Evolutionary conservation across 73 alveolate species (phyloP).

Genomic region (Paramecium octaurelia): DNA sequence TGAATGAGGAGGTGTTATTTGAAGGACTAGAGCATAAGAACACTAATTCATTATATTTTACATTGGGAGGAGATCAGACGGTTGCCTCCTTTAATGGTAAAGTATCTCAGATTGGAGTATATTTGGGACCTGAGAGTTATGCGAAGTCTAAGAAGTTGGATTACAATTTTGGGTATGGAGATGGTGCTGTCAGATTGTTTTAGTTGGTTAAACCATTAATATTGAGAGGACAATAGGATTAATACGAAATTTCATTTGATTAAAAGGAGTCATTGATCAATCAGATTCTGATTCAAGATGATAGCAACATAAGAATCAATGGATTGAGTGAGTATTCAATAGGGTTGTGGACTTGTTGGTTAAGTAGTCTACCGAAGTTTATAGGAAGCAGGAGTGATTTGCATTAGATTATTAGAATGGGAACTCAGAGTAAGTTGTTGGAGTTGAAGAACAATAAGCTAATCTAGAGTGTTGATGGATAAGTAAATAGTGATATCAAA

Average conservation of each 20-base stretch:
- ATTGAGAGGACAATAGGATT: not conserved
- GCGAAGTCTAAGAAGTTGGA: not conserved
- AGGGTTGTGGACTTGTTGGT: conserved; percentile 36
- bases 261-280: not conserved
- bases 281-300: not conserved
- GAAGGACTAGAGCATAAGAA: not conserved
- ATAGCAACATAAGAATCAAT: not conserved
- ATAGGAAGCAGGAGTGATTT: not conserved
- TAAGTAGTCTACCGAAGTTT: conserved; percentile 20
- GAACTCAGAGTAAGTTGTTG: not conserved
- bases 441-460: not conserved
- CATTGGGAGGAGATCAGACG: conserved; percentile 18
- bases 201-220: conserved; percentile 20
- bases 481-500: not conserved
- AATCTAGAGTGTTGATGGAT: not conserved
- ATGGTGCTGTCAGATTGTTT: not conserved
- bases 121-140: conserved; percentile 32
- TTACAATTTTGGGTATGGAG: conserved; percentile 22
- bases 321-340: conserved; percentile 42
- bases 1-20: not conserved
- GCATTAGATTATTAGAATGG: not conserved
- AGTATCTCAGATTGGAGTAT: not conserved
- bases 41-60: not conserved
- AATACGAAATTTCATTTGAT: conserved; percentile 18
- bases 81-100: conserved; percentile 21